Evolutionary conservation across 2,329 filamentous ascomycete species (phyloP).

Genomic region (Neofusicoccum kwambonambiense): DNA sequence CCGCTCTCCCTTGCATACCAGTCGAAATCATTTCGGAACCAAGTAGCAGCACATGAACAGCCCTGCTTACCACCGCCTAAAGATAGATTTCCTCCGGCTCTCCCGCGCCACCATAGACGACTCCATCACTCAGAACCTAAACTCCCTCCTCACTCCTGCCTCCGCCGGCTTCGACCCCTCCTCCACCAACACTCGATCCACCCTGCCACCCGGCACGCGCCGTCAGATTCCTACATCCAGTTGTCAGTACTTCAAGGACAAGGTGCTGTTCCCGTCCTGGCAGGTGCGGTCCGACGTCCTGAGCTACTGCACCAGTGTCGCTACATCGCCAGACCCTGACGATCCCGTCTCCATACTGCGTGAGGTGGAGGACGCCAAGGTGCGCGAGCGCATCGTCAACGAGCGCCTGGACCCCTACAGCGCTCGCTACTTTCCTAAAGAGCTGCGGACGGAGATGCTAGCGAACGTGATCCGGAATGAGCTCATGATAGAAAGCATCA

Average conservation of each 20-base stretch:
- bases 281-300: slow-evolving; percentile 77
- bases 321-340: slow-evolving; percentile 80
- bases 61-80: slow-evolving; percentile 15
- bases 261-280: slow-evolving; percentile 86
- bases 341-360: slow-evolving; percentile 74
- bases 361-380: slow-evolving; percentile 67
- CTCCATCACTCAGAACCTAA: slow-evolving; percentile 88
- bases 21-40: too few relatives aligned
- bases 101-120: slow-evolving; percentile 87
- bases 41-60: neutral
- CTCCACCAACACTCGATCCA: slow-evolving; percentile 66
- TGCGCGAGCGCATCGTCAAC: slow-evolving; percentile 73
- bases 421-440: slow-evolving; percentile 73
- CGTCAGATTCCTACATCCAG: slow-evolving; percentile 58
- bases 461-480: slow-evolving; percentile 73
- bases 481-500: slow-evolving; percentile 72
- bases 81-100: slow-evolving; percentile 80
- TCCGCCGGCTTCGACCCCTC: slow-evolving; percentile 72
- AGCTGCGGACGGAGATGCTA: slow-evolving; percentile 77
- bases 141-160: slow-evolving; percentile 78
- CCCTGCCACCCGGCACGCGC: slow-evolving; percentile 47
- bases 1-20: neutral
- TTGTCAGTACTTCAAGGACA: slow-evolving; percentile 71
- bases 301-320: slow-evolving; percentile 85
- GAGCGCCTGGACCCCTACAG: slow-evolving; percentile 93